A percentile compares a stretch with the other conserved stretches of the same genome.
Evolutionary conservation across 345 rosid species (phyloP).

Genomic region (Syzygium aqueum): DNA sequence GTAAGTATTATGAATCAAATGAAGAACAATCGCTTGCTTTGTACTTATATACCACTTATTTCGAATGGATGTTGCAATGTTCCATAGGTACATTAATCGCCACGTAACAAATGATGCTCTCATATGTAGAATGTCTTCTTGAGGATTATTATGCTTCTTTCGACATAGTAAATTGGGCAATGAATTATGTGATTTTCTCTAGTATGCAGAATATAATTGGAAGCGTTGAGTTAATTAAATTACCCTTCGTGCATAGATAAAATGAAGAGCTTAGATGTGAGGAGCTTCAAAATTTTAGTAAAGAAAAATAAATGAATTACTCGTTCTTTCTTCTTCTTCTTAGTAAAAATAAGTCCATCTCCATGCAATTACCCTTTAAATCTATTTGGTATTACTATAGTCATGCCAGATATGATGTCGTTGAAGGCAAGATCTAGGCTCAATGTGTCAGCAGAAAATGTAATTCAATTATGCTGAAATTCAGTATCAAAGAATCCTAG

Average conservation of each 20-base stretch:
- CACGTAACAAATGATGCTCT: neutral
- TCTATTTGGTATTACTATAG: no score
- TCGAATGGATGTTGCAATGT: accelerated
- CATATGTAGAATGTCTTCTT: neutral
- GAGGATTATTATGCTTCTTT: neutral
- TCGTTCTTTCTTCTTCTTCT: no score
- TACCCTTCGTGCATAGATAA: neutral
- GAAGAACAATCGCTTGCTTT: no score
- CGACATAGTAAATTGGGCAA: neutral
- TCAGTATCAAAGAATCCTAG: no score
- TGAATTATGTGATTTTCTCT: neutral
- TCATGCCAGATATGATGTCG: no score
- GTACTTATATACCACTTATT: neutral
- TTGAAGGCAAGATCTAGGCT: no score
- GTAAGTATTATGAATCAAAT: no score
- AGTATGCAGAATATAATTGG: neutral
- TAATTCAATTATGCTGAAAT: no score
- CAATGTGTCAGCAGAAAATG: no score
- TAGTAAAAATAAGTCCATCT: no score
- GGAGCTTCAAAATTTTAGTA: neutral
- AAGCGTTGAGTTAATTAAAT: neutral
- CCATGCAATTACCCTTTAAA: no score
- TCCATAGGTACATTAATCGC: neutral
- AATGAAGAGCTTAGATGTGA: neutral
- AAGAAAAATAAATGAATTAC: neutral